Base-by-base conservation (phyloP, 2,329 filamentous ascomycete genomes). In the Fusarium sacchari region DNA sequence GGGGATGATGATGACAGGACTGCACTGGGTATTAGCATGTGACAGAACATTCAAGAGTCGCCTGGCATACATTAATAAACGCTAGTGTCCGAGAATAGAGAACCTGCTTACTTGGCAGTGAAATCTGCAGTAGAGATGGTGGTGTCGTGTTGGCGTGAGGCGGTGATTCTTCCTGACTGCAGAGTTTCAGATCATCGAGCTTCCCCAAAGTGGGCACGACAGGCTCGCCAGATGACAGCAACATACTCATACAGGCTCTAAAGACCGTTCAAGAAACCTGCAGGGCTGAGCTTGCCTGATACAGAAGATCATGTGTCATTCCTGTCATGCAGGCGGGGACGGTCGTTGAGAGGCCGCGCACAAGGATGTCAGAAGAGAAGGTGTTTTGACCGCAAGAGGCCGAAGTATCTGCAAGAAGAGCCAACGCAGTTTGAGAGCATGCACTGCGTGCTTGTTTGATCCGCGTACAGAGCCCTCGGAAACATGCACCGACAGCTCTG, bases 51-150 rank as follows among this genome's bases (percentile, higher is more conserved):
- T 24, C 15, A 24, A 24, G 40, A 43, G 40, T 24, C n/a, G 17
- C 15, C 10, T 43, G 2, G 40, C 40, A n/a, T 1, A 43, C 14
- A 24, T 24, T 3, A 10, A 12, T 43, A 10, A 24, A 43, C 22
- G 24, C 5, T 7, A 24, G 14, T 22, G 2, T 13, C 37, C 20
- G 24, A 17, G n/a, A 43, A 43, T 11, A 43, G n/a, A 7, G 6
- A 3, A 24, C 5, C 18, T 0, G n/a, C 7, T 5, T 6, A 17
- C 11, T 17, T 24, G 4, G n/a, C 15, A 18, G 15, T 17, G 1
- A 18, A 24, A 24, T 24, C 10, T 43, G n/a, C n/a, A 17, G 6
- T 5, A 43, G n/a, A 15, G 40, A 6, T 12, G 10, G 3, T 24
- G 10, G 18, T 24, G 14, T 43, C 10, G 17, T 10, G n/a, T 24